Conservation (phyloP, 495 filamentous ascomycete genomes). For the Daldinia decipiens region DNA sequence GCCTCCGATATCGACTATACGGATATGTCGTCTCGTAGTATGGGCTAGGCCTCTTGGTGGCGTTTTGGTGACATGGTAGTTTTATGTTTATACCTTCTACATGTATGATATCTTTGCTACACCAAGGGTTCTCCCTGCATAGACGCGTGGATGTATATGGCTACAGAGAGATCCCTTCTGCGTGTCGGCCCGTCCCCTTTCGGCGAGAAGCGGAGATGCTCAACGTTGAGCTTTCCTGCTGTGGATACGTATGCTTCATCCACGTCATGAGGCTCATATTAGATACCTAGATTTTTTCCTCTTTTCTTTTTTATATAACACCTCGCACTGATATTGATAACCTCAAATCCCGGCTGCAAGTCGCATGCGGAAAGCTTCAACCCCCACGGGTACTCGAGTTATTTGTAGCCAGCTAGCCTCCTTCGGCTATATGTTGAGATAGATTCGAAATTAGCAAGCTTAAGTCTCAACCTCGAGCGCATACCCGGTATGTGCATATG, state of each 20-base stretch:
- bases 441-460: conserved; percentile 1
- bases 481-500: conserved; percentile 18
- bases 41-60: not conserved
- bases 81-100: not conserved
- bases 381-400: not conserved
- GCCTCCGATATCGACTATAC: not conserved
- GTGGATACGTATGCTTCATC: conserved; percentile 11
- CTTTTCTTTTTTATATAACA: conserved; percentile 8
- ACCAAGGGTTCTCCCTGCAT: conserved; percentile 29
- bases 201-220: conserved; percentile 24
- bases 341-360: conserved; percentile 4
- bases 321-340: not conserved
- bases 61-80: not conserved
- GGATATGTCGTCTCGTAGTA: not conserved
- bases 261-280: conserved; percentile 38
- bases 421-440: conserved; percentile 8
- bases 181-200: conserved; percentile 30
- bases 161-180: conserved; percentile 31
- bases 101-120: conserved; percentile 4
- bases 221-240: conserved; percentile 20
- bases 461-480: not conserved
- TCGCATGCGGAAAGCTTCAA: not conserved
- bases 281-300: conserved; percentile 2
- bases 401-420: conserved; percentile 19
- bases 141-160: conserved; percentile 10